Conservation (phyloP, 805 yeast species). For the Metschnikowia arizonensis region DNA sequence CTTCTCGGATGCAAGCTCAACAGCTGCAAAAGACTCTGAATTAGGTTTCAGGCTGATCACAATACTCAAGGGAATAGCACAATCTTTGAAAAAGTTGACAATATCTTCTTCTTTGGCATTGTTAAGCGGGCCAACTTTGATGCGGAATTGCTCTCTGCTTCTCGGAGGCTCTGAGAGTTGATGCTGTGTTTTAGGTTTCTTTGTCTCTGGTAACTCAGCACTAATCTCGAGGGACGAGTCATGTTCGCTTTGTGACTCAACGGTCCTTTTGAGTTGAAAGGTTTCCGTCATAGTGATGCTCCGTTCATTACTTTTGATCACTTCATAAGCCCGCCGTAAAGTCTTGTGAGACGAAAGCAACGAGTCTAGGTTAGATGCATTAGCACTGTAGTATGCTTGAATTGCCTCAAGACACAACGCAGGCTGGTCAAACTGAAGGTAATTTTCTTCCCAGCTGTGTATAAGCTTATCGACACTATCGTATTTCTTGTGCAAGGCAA, state of each 20-base stretch:
- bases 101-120: conserved; percentile 38
- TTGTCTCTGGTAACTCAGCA: not conserved
- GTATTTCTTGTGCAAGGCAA: not conserved
- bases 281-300: not conserved
- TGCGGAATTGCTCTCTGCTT: conserved; percentile 57
- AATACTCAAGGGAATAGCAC: conserved; percentile 51
- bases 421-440: not conserved
- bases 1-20: conserved; percentile 51
- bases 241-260: not conserved
- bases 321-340: not conserved
- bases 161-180: conserved; percentile 25
- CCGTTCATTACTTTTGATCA: not conserved
- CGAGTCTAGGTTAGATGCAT: not conserved
- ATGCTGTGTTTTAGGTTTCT: not conserved
- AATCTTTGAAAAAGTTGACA: conserved; percentile 47
- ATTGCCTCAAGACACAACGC: not conserved
- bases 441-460: not conserved
- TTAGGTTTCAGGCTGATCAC: conserved; percentile 8
- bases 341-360: not conserved
- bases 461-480: not conserved
- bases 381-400: not conserved
- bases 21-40: conserved; percentile 39
- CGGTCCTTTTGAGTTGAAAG: not conserved
- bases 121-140: conserved; percentile 52
- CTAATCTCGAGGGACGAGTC: not conserved